Conservation (phyloP, 2,329 filamentous ascomycete species). For the Neofusicoccum kwambonambiense region DNA sequence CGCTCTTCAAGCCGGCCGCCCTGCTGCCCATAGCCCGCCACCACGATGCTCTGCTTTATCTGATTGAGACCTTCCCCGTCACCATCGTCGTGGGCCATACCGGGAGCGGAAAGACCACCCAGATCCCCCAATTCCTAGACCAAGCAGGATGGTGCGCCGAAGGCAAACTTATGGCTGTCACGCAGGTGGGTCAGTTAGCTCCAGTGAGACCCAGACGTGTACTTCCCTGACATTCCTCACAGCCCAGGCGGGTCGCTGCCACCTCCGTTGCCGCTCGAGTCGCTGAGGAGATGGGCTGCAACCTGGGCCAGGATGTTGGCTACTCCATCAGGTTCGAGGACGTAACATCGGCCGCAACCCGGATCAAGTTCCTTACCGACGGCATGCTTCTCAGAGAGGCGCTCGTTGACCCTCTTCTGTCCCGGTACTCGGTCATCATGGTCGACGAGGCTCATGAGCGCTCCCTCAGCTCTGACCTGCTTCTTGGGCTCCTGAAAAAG, state of each 20-base stretch:
- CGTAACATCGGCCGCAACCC: slow-evolving; percentile 78
- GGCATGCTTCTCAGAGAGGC: slow-evolving; percentile 88
- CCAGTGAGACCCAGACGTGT: neutral
- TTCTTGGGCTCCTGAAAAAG: slow-evolving; percentile 89
- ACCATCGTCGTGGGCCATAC: slow-evolving; percentile 92
- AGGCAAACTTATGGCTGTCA: slow-evolving; percentile 81
- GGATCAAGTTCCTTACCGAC: slow-evolving; percentile 94
- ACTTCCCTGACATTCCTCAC: slow-evolving; percentile 19
- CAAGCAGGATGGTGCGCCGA: slow-evolving; percentile 84
- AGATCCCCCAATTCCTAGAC: slow-evolving; percentile 88
- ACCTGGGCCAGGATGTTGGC: slow-evolving; percentile 79
- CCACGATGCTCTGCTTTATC: slow-evolving; percentile 74
- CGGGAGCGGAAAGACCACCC: slow-evolving; percentile 92
- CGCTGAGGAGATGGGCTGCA: slow-evolving; percentile 83
- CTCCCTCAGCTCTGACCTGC: slow-evolving; percentile 86
- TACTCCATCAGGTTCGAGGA: slow-evolving; percentile 94
- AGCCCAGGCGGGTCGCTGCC: slow-evolving; percentile 87
- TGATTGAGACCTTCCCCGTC: slow-evolving; percentile 79
- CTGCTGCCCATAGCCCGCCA: slow-evolving; percentile 86
- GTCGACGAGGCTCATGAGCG: slow-evolving; percentile 96
- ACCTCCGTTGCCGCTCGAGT: slow-evolving; percentile 87
- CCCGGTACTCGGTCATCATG: slow-evolving; percentile 93
- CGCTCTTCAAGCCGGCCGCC: slow-evolving; percentile 79
- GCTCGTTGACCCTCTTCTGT: slow-evolving; percentile 85
- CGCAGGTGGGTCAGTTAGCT: slow-evolving; percentile 65